A percentile compares a stretch with the other conserved stretches of the same genome.
phyloP scores from a whole-genome alignment of 2,329 filamentous ascomycete genomes.

The Lithohypha guttulata region DNA sequence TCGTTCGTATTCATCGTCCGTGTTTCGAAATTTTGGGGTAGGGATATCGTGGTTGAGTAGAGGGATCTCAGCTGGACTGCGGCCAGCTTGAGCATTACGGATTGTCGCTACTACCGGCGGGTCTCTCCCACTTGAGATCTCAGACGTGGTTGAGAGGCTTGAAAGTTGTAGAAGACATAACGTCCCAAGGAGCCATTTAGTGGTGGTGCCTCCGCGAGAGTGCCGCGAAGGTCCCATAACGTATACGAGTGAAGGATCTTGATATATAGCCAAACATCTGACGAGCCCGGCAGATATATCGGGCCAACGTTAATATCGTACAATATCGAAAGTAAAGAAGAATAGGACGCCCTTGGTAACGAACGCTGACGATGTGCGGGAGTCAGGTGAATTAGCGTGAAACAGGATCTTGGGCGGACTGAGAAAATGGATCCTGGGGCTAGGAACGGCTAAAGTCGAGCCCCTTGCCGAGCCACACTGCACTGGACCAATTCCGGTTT shows the following conservation, averaged over 20 bases:
- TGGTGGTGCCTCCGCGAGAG: slow-evolving; percentile 14
- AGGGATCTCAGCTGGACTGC: slow-evolving; percentile 23
- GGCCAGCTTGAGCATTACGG: slow-evolving; percentile 19
- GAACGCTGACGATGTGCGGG: background rate
- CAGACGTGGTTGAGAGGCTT: slow-evolving; percentile 14
- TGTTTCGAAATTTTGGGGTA: slow-evolving; percentile 20
- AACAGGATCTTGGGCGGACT: slow-evolving; percentile 4
- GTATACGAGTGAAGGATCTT: no score
- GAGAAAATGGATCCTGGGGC: no score
- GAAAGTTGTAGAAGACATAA: slow-evolving; percentile 19
- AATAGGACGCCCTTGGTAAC: background rate
- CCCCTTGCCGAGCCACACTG: no score
- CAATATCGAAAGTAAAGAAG: background rate
- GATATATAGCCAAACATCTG: no score
- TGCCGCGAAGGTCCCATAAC: slow-evolving; percentile 20
- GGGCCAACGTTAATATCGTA: no score
- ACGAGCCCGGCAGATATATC: no score
- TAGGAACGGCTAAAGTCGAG: no score
- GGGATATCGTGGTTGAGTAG: slow-evolving; percentile 20
- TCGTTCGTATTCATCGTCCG: slow-evolving; percentile 16
- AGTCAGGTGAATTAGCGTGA: slow-evolving; percentile 1
- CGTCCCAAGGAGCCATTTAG: slow-evolving; percentile 19
- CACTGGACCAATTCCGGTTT: no score
- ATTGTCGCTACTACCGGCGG: slow-evolving; percentile 13
- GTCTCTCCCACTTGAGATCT: slow-evolving; percentile 8